These are phyloP conservation scores for Jimgerdemannia flammicorona DNA, from an alignment of 192 early-diverging fungal genomes.

Conservation along the genomic window DNA sequence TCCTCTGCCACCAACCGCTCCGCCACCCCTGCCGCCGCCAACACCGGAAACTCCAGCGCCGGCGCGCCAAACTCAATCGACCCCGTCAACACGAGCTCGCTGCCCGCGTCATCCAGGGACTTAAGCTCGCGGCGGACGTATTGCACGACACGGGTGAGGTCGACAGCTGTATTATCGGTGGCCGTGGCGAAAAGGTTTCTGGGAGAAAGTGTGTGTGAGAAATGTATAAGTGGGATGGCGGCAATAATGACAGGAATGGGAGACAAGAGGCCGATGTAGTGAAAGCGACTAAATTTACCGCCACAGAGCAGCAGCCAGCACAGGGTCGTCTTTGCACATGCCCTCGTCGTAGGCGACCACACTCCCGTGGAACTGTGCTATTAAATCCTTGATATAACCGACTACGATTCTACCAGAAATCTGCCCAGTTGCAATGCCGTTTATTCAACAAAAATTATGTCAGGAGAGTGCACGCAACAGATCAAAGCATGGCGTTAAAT, in stretches of 20 bases:
- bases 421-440: background rate
- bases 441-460: background rate
- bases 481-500: slow-evolving; percentile 2
- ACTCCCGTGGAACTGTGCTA: slow-evolving; percentile 83
- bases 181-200: slow-evolving; percentile 35
- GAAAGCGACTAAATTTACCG: slow-evolving; percentile 25
- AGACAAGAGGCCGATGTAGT: no score
- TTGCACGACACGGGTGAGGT: slow-evolving; percentile 32
- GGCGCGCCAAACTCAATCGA: slow-evolving; percentile 22
- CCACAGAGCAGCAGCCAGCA: slow-evolving; percentile 91
- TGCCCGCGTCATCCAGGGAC: slow-evolving; percentile 23
- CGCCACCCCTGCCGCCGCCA: background rate
- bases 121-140: slow-evolving; percentile 33
- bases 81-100: slow-evolving; percentile 28
- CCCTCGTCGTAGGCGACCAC: slow-evolving; percentile 92
- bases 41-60: background rate
- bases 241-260: background rate
- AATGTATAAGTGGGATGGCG: background rate
- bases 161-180: slow-evolving; percentile 23
- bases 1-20: no score
- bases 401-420: slow-evolving; percentile 64
- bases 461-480: background rate
- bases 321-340: slow-evolving; percentile 78
- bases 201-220: background rate
- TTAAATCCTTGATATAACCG: slow-evolving; percentile 74